Evolutionary conservation across 1,284 basidiomycete species (phyloP).

Genomic region (Leccinum angustisporum): DNA sequence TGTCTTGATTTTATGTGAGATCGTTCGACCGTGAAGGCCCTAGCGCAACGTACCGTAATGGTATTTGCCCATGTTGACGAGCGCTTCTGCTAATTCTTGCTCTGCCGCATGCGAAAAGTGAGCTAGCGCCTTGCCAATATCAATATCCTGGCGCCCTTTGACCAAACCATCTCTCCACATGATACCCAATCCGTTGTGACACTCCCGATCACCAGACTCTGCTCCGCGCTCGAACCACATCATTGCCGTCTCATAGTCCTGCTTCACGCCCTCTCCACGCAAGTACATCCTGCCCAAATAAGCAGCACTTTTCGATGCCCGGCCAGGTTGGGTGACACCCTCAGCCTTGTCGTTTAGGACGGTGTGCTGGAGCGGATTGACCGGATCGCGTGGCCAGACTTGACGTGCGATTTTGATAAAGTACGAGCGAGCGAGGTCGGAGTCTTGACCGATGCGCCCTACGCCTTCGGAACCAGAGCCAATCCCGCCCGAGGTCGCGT

Average conservation of each 20-base stretch:
- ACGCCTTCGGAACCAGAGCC: conserved; percentile 86
- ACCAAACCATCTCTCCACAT: conserved; percentile 88
- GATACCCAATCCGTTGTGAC: conserved; percentile 87
- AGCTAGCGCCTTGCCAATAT: conserved; percentile 65
- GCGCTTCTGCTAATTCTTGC: conserved; percentile 86
- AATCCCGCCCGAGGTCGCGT: conserved; percentile 69
- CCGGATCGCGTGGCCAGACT: conserved; percentile 80
- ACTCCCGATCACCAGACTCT: conserved; percentile 81
- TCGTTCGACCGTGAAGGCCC: neutral
- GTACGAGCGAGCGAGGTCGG: conserved; percentile 72
- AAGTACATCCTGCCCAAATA: conserved; percentile 93
- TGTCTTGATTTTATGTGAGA: conserved; percentile 43
- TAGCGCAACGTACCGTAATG: conserved; percentile 62
- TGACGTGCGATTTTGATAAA: conserved; percentile 79
- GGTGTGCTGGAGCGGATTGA: conserved; percentile 48
- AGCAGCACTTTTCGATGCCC: conserved; percentile 77
- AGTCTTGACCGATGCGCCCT: conserved; percentile 77
- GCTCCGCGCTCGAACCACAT: conserved; percentile 91
- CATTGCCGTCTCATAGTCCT: conserved; percentile 76
- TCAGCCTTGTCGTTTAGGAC: conserved; percentile 46
- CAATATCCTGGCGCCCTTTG: conserved; percentile 63
- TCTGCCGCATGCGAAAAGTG: conserved; percentile 83
- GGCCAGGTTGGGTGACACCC: conserved; percentile 57
- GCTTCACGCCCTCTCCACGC: conserved; percentile 87
- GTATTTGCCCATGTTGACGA: conserved; percentile 87